Percentiles rank a stretch among this genome's conserved stretches.
Conservation (phyloP, 2,329 filamentous ascomycete species). For the Coleophoma eucalyptorum region DNA sequence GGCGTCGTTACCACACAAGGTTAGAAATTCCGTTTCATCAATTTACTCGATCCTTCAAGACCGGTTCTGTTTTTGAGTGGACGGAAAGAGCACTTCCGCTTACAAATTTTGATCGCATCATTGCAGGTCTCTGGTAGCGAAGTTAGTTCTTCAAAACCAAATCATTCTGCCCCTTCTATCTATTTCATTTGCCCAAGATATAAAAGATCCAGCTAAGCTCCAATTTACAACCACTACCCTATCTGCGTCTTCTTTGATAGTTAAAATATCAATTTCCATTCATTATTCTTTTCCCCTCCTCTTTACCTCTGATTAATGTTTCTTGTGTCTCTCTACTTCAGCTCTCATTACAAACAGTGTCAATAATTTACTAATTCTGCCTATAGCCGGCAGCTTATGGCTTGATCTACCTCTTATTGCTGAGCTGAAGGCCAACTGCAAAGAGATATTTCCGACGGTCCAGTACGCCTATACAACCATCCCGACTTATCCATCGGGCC, state of each 20-base stretch:
- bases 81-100: too few species aligned
- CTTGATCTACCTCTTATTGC: conserved; percentile 92
- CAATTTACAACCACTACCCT: too few species aligned
- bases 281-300: too few species aligned
- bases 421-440: conserved; percentile 94
- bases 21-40: conserved; percentile 82
- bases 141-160: too few species aligned
- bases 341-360: neutral
- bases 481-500: conserved; percentile 96
- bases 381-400: conserved; percentile 95
- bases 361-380: conserved; percentile 7
- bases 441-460: conserved; percentile 92
- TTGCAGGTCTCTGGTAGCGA: too few species aligned
- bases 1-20: conserved; percentile 99
- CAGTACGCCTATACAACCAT: conserved; percentile 99
- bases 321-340: neutral
- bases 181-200: too few species aligned
- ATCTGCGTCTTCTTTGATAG: too few species aligned
- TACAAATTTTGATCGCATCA: too few species aligned
- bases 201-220: too few species aligned
- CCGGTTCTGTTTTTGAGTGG: neutral
- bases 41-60: conserved; percentile 4
- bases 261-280: too few species aligned
- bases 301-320: conserved; percentile 1
- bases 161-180: too few species aligned